Evolutionary conservation across 169 alveolate species (phyloP), one percentile per base, ranked within the genome.

Genomic region (Cyclospora cayetanensis): DNA sequence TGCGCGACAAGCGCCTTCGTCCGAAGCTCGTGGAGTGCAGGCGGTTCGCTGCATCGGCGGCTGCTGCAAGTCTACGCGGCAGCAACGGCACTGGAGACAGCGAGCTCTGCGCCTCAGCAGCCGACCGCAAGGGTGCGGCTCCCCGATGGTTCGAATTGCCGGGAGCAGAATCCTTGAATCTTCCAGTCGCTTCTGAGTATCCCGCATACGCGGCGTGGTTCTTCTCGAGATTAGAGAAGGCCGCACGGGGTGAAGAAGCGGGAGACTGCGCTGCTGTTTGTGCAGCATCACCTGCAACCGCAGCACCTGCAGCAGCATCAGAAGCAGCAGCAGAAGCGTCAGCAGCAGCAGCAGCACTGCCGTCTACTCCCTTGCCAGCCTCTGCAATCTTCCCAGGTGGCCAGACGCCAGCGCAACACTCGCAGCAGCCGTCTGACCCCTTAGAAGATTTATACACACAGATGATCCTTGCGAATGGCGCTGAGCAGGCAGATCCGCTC

Each of bases 31-130:
- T 27, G 9, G 87, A 76, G 15, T 76, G 87, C 25, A 4, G 25
- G 25, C 70, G 39, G 4, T 76, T 76, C 70, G 29, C n/a, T n/a
- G 65, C 87, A 12, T 53, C 74, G 25, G 37, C 34, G 25, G 34
- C 74, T 63, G 74, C 74, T 63, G 74, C 74, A 5, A 18, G 42
- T 20, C 42, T 39, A 39, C 74, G 4, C 42, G 15, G 31, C 74
- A 20, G 35, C 74, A 63, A 18, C 74, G 5, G 74, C 74, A 20
- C 42, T 39, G 31, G 37, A 34, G 31, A 2, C 74, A 68, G 50
- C 80, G 35, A 27, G 52, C 29, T 42, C 80, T 34, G 80, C 80
- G n/a, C 65, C 22, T 34, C 65, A 74, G 85, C 63, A 74, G 85
- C 65, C 39, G 52, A 63, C 4, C 5, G 65, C 27, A 1, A 9